Evolutionary conservation across 2,329 filamentous ascomycete genomes (phyloP), one percentile per base, ranked within the genome.

Genomic region (Aspergillus intermedius): DNA sequence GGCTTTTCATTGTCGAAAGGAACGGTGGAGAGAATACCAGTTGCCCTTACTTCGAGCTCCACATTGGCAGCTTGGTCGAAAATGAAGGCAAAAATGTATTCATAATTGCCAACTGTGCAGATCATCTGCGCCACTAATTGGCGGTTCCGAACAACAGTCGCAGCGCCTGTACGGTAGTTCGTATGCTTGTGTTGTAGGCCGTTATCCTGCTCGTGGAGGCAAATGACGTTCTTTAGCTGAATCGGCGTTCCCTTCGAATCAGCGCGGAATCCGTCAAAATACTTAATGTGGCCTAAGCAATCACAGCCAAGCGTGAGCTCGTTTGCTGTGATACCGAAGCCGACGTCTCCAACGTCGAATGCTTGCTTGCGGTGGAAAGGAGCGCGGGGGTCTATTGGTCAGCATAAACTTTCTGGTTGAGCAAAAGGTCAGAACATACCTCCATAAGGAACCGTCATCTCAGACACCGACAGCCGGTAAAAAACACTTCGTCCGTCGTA

Each of bases 101-200:
- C 84, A 66, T 87, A 87, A 69, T 87, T 87, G 9, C 81, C 75
- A 2, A 87, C 82, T 0, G 83, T 87, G 68, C 85, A 84, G 64
- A 87, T 87, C 59, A 79, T 81, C 62, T 87, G 84, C 10, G 87
- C 62, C 0, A 87, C 83, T 0, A 87, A 69, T 61, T 87, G 82
- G 28, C 84, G 75, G 56, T 79, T 81, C n/a, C 84, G 77, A 10
- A 79, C 78, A 0, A 86, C 75, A 0, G 80, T 82, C 1, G 83
- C 82, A 2, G 80, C 74, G 0, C 78, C 79, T 5, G 79, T 85
- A 13, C 84, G 76, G 69, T 86, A 85, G 66, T 87, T 87, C 49
- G 82, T 86, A 67, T 88, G 84, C 61, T 87, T 88, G 76, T 83
- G 85, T 37, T 80, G 80, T 32, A 86, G 83, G 4, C 84, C 84